Base-by-base conservation (phyloP, 225 moss, liverwort and hornwort genomes). In the Pleurozium schreberi region DNA sequence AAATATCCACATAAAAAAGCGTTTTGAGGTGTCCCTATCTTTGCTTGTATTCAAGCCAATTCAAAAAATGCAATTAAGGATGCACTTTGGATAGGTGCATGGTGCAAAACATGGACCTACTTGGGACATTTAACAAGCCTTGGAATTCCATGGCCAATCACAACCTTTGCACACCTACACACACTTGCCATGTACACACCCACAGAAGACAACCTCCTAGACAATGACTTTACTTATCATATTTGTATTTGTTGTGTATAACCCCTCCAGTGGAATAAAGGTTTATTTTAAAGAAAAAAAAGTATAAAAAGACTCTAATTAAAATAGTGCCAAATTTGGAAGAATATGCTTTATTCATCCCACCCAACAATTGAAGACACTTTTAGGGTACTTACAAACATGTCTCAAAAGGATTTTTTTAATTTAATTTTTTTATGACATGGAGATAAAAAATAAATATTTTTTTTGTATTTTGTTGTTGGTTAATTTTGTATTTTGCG, bases 51-150 rank as follows among this genome's bases (percentile, higher is more conserved):
- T 78, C 25, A 38, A 49, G n/a, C 4, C 5, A 49, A 50, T 33
- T 33, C 0, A 0, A 0, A 0, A 16, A 50, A 50, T 50, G 8
- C 1, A 49, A 0, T 19, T 75, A 33, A 12, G 2, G 16, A 5
- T 73, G 43, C 9, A 10, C 15, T 70, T 73, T 10, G 45, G 0
- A 1, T 1, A 0, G 1, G 4, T 73, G 47, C 1, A 2, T 33
- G 19, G 12, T 19, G 4, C 3, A 50, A 33, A 33, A 49, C 0
- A 4, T 75, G 12, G 8, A 7, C 7, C 1, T 10, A 12, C 20
- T 49, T 20, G 0, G 4, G 4, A 8, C 12, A 74, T 5, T 73
- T 10, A 45, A 0, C 6, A 73, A 6, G 42, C 43, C 43, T 71
- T 27, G 4, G 1, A 71, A 28, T 45, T 45, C 1, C 0, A 18